Conservation (phyloP, 1,284 basidiomycete genomes). For the Cutaneotrichosporon arboriforme region DNA sequence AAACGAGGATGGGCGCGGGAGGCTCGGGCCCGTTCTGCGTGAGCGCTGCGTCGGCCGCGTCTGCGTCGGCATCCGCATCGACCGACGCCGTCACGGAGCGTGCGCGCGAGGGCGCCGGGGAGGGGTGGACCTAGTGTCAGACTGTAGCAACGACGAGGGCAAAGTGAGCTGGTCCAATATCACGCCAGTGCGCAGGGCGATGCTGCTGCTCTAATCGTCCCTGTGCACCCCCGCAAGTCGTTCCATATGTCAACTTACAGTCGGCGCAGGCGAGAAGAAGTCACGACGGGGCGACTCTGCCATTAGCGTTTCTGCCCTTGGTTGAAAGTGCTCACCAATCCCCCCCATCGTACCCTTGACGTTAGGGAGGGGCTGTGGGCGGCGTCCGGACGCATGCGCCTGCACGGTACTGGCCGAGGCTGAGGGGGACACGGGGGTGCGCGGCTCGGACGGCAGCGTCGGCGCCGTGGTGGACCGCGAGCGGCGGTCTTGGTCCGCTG, state of each 20-base stretch:
- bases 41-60: not conserved
- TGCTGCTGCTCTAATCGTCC: too few species aligned
- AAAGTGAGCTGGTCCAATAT: too few species aligned
- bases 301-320: not conserved
- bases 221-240: too few species aligned
- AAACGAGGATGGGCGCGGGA: slow-evolving; percentile 14
- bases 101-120: not conserved
- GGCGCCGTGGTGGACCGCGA: not conserved
- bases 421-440: not conserved
- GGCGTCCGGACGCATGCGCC: too few species aligned
- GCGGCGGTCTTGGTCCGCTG: not conserved
- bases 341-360: slow-evolving; percentile 31
- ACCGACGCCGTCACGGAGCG: not conserved
- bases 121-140: slow-evolving; percentile 7
- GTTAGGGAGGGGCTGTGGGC: slow-evolving; percentile 20
- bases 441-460: not conserved
- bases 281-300: slow-evolving; percentile 7
- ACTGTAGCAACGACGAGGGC: not conserved
- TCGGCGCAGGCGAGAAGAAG: slow-evolving; percentile 1
- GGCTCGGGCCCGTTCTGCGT: not conserved
- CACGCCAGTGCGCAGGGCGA: too few species aligned
- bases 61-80: not conserved
- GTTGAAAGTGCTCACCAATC: slow-evolving; percentile 20
- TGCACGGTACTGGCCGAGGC: not conserved
- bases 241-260: too few species aligned